Base-by-base conservation (phyloP, 1,284 basidiomycete species). In the Trametes hirsuta region DNA sequence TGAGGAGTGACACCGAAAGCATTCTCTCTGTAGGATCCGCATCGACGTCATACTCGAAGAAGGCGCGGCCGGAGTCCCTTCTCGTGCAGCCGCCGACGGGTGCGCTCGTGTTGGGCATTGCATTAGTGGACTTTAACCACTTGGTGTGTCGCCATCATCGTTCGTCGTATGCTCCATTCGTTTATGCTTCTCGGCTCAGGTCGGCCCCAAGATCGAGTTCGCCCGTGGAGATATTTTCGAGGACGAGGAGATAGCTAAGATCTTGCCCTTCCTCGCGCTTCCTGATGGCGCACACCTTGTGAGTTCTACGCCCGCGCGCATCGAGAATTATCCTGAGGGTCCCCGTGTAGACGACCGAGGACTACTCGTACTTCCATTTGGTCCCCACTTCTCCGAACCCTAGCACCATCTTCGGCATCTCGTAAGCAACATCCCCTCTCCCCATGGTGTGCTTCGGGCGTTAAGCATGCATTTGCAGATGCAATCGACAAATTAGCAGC, bases 281-380 rank as follows among this genome's bases (percentile, higher is more conserved):
- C 97, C 97, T 0, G 97, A 99, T 70, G 97, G 97, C 30, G 95
- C 96, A 12, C 97, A 99, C 76, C 76, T 98, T 65, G 94, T 95
- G 69, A 60, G 69, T 66, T 10, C 2, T 36, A 52, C 53, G 44
- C 40, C 36, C 54, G 55, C 39, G 54, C 39, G 54, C 34, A 44
- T 45, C 34, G 21, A 49, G 14, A 30, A 15, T n/a, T 21, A 22
- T 2, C 24, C 46, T 46, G 36, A 47, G 34, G 18, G 35, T 4
- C 39, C 37, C 22, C 55, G 22, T 72, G 94, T 72, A 94, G 92
- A 94, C 91, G 64, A 80, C 90, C 34, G 97, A 99, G 77, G 97
- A 99, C 73, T 99, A 98, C 72, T 95, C 91, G 3, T 98, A 98
- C 76, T 99, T 99, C 72, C 94, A 97, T 71, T 76, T 95, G 24